Evolutionary conservation across 129 eudicot species (phyloP).

Genomic region (Logfia minima): DNA sequence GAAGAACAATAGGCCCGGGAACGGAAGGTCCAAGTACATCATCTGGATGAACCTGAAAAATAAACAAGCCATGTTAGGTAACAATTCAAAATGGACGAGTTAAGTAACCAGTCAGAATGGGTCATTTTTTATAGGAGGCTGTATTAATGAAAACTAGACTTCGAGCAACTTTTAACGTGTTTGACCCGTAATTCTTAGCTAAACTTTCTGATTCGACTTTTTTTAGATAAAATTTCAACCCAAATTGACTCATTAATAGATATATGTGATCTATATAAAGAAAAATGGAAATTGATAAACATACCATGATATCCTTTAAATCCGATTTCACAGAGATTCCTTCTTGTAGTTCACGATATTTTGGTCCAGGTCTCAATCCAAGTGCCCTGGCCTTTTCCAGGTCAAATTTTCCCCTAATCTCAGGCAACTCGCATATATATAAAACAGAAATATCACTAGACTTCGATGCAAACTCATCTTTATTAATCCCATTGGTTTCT

Average conservation of each 20-base stretch:
- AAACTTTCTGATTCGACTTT: not conserved
- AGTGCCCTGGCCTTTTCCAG: constrained; percentile 74
- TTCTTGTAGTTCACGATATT: constrained; percentile 77
- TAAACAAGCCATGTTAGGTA: not conserved
- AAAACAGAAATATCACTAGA: constrained; percentile 82
- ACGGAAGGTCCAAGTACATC: constrained; percentile 83
- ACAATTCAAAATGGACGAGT: not conserved
- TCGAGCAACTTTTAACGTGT: not conserved
- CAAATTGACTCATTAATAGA: not conserved
- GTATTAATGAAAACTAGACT: not conserved
- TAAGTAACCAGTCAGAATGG: not conserved
- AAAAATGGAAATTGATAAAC: not conserved
- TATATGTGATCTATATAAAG: not conserved
- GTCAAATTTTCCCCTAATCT: constrained; percentile 84
- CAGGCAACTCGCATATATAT: constrained; percentile 83
- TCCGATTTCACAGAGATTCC: constrained; percentile 79
- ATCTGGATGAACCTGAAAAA: constrained; percentile 73
- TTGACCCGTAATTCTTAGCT: not conserved
- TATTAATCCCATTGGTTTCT: constrained; percentile 17
- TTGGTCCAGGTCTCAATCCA: constrained; percentile 86
- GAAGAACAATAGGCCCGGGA: constrained; percentile 82
- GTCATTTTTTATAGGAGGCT: not conserved
- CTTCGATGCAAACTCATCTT: constrained; percentile 35
- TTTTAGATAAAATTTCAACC: not conserved
- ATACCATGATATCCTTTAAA: constrained; percentile 58